These are phyloP conservation scores for Ogataea pignaliae DNA, from an alignment of 805 yeast genomes.

Conservation along the genomic window DNA sequence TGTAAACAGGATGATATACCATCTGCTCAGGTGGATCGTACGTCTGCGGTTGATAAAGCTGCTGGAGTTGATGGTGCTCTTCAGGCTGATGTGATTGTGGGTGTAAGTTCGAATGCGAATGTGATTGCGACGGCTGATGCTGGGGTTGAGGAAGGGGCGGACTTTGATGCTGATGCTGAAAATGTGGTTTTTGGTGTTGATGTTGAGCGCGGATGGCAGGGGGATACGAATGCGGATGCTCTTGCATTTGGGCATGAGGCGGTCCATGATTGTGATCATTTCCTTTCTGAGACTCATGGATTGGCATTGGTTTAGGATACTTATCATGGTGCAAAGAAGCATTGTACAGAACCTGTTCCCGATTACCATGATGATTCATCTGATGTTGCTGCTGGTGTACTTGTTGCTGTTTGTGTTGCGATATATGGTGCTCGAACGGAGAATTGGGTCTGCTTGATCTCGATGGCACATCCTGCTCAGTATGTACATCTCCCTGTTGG, in stretches of 20 bases:
- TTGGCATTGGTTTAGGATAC: too few relatives aligned
- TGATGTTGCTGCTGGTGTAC: too few relatives aligned
- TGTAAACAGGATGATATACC: too few relatives aligned
- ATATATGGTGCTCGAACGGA: too few relatives aligned
- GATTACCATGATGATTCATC: too few relatives aligned
- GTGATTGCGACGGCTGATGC: neutral
- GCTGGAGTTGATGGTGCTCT: neutral
- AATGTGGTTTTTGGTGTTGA: neutral
- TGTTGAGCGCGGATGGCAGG: neutral
- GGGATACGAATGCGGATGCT: neutral
- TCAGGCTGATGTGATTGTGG: neutral
- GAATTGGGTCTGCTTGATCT: too few relatives aligned
- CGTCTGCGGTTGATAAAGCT: neutral
- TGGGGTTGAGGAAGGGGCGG: neutral
- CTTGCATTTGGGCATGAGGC: neutral
- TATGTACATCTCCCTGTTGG: too few relatives aligned
- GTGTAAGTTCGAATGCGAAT: neutral
- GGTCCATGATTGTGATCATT: neutral
- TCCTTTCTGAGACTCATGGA: too few relatives aligned
- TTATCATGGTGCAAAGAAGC: too few relatives aligned
- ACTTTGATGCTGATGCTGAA: neutral
- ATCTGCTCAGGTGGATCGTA: neutral
- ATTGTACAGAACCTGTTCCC: too few relatives aligned
- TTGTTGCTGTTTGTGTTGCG: too few relatives aligned
- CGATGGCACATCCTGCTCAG: too few relatives aligned